A percentile compares a stretch with the other conserved stretches of the same genome.
Conservation (phyloP, 805 yeast genomes). For the Candida manassasensis region DNA sequence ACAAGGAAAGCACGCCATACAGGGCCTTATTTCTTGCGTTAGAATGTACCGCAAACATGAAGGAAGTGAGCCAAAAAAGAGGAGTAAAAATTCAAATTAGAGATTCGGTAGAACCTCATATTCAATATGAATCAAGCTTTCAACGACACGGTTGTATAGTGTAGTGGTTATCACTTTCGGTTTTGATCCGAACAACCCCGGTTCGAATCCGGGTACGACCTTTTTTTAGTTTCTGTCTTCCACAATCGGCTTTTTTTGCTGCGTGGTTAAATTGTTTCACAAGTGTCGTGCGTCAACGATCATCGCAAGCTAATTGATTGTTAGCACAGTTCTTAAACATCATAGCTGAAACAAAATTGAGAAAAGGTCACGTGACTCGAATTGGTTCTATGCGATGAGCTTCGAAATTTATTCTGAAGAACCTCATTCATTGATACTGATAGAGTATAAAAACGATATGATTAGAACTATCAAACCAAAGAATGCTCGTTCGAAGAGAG, state of each 20-base stretch:
- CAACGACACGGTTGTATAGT: constrained; percentile 30
- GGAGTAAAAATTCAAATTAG: too few relatives aligned
- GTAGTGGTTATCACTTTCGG: constrained; percentile 83
- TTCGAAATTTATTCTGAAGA: neutral
- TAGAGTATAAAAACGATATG: constrained; percentile 1
- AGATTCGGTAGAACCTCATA: too few relatives aligned
- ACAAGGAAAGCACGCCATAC: too few relatives aligned
- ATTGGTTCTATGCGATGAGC: constrained; percentile 1
- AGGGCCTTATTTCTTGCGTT: too few relatives aligned
- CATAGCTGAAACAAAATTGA: too few relatives aligned
- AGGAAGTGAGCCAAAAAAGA: too few relatives aligned
- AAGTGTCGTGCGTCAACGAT: too few relatives aligned
- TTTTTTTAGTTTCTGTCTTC: constrained; percentile 9
- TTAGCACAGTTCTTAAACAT: too few relatives aligned
- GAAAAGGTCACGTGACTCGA: constrained; percentile 3
- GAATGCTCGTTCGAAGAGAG: constrained; percentile 94
- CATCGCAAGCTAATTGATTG: too few relatives aligned
- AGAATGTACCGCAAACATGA: too few relatives aligned
- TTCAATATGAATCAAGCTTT: too few relatives aligned
- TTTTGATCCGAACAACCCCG: constrained; percentile 81
- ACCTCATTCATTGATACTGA: neutral
- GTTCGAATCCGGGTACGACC: constrained; percentile 79
- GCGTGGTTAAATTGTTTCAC: neutral
- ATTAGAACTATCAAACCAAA: constrained; percentile 57
- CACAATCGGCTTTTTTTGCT: neutral